Evolutionary conservation across 2,329 filamentous ascomycete species (phyloP), one percentile per base, ranked within the genome.

Genomic region (Pseudogymnoascus sp.): DNA sequence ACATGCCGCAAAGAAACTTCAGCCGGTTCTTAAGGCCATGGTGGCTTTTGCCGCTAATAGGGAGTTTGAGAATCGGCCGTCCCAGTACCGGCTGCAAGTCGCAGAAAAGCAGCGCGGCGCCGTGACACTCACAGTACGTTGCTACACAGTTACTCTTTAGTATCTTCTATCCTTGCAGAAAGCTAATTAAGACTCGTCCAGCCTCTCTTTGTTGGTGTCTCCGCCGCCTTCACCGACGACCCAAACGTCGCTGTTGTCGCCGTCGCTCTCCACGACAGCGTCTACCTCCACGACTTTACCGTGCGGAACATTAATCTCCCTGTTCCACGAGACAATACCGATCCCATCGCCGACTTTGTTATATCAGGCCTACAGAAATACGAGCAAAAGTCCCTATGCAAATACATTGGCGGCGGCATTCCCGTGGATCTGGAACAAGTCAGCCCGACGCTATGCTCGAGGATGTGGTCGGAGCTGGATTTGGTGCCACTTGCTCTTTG

Each of bases 381-480:
- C 66, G 82, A 85, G 65, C 76, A 81, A 41, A 77, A 81, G 11
- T 87, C 91, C 70, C 75, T 85, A 61, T 83, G 84, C 75, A 94
- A 93, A 72, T 87, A 91, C 66, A 78, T 91, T 18, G 89, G 89
- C 6, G 82, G 84, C 18, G 88, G 89, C n/a, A 75, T 93, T 60
- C 85, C 87, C 1, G 74, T 77, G 8, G 78, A 79, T 3, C 74
- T 90, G 60, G 78, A 82, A 47, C 74, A 81, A 8, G 76, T 83
- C 67, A 87, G 83, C 67, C 88, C 88, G 1, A 75, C 75, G 4
- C 78, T 92, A 1, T 87, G 86, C 66, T 84, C 88, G 0, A 83
- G 83, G 34, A 78, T 94, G 3, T 94, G 90, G 90, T 74, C 83
- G 2, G 86, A 91, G 64, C 76, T 92, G 35, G 90, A 94, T 69